Conservation (phyloP, 805 yeast genomes). For the Lipomyces chichibuensis region DNA sequence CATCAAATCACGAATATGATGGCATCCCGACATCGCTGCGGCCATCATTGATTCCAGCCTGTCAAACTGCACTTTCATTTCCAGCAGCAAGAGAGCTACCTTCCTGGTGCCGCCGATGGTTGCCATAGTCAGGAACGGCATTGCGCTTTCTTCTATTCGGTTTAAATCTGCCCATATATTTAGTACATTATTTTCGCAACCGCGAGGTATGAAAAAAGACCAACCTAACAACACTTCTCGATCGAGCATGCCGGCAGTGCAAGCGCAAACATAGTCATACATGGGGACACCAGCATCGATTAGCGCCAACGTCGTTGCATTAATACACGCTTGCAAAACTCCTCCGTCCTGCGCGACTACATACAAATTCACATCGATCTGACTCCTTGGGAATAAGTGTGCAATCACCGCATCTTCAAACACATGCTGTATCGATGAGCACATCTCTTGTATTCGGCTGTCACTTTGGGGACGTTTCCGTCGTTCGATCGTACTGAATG, state of each 20-base stretch:
- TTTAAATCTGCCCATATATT: constrained; percentile 59
- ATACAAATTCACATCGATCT: constrained; percentile 72
- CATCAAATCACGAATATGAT: constrained; percentile 79
- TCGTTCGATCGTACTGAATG: constrained; percentile 78
- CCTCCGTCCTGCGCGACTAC: constrained; percentile 93
- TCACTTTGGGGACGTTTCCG: constrained; percentile 71
- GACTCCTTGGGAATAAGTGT: constrained; percentile 79
- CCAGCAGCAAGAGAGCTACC: constrained; percentile 72
- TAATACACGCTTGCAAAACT: constrained; percentile 72
- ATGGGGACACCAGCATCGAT: constrained; percentile 95
- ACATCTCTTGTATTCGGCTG: constrained; percentile 45
- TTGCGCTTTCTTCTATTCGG: constrained; percentile 77
- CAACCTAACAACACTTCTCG: constrained; percentile 63
- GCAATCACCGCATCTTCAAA: constrained; percentile 64
- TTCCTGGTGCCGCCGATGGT: constrained; percentile 82
- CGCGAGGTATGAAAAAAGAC: neutral
- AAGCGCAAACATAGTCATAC: constrained; percentile 84
- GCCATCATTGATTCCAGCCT: constrained; percentile 73
- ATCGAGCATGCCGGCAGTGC: constrained; percentile 79
- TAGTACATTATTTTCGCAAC: neutral
- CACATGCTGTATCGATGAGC: constrained; percentile 42
- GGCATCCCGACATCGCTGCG: constrained; percentile 85
- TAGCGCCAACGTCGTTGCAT: constrained; percentile 84
- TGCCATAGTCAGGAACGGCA: constrained; percentile 80
- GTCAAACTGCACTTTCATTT: constrained; percentile 84